Percentiles rank a stretch among this genome's conserved stretches.
Conservation (phyloP, 1,284 basidiomycete genomes). For the Cystobasidiaceae sp. region DNA sequence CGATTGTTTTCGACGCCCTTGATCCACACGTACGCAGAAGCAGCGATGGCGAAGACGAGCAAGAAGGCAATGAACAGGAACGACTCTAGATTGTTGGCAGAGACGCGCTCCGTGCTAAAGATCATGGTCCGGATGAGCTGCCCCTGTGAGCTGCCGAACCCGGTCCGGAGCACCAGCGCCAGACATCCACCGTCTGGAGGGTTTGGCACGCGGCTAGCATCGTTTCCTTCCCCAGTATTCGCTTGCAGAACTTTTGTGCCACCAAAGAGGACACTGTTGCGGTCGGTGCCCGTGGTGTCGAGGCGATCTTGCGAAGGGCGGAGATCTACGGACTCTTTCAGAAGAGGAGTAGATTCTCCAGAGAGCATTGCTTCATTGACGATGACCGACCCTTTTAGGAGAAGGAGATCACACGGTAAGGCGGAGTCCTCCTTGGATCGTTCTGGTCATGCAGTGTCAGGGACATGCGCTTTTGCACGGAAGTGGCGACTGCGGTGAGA, state of each 20-base stretch:
- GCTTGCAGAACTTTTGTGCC: constrained; percentile 92
- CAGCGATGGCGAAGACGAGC: constrained; percentile 90
- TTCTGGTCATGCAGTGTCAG: constrained; percentile 50
- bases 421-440: constrained; percentile 76
- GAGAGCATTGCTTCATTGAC: constrained; percentile 98
- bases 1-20: constrained; percentile 84
- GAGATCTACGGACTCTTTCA: constrained; percentile 86
- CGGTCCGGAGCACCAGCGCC: constrained; percentile 85
- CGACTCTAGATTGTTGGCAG: constrained; percentile 85
- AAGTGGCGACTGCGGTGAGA: too few relatives aligned
- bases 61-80: constrained; percentile 96
- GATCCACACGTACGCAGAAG: constrained; percentile 92
- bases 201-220: constrained; percentile 50
- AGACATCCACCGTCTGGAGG: constrained; percentile 79
- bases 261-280: constrained; percentile 82
- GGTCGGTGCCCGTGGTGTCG: constrained; percentile 77
- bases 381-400: constrained; percentile 81
- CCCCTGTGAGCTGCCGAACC: constrained; percentile 92
- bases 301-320: constrained; percentile 68
- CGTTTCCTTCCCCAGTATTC: constrained; percentile 41
- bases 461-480: too few relatives aligned
- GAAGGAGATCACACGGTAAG: constrained; percentile 82
- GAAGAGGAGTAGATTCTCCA: constrained; percentile 87
- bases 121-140: constrained; percentile 96
- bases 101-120: constrained; percentile 88